These are phyloP conservation scores for Lactifluus pinguis DNA, from an alignment of 768 basidiomycete species.

Conservation along the genomic window DNA sequence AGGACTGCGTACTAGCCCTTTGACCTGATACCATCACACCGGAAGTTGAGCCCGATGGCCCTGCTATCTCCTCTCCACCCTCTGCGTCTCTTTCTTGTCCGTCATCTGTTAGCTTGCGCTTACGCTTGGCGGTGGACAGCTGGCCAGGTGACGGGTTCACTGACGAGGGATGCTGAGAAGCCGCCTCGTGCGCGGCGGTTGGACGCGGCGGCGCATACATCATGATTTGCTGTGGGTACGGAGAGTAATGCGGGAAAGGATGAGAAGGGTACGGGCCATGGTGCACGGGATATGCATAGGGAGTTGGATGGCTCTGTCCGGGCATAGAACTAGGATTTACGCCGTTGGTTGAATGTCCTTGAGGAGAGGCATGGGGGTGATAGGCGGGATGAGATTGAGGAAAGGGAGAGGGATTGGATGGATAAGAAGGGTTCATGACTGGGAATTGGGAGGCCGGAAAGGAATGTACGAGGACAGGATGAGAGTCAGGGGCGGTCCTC, in stretches of 20 bases:
- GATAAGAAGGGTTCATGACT: slow-evolving; percentile 67
- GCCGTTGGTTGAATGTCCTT: slow-evolving; percentile 30
- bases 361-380: slow-evolving; percentile 30
- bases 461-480: slow-evolving; percentile 37
- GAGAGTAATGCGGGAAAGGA: slow-evolving; percentile 39
- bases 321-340: slow-evolving; percentile 29
- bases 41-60: slow-evolving; percentile 40
- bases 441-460: slow-evolving; percentile 41
- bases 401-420: slow-evolving; percentile 48
- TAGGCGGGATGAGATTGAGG: slow-evolving; percentile 31
- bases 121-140: slow-evolving; percentile 43
- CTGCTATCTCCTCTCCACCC: slow-evolving; percentile 54
- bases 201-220: slow-evolving; percentile 48
- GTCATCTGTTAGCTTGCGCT: slow-evolving; percentile 38
- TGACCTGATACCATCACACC: slow-evolving; percentile 24
- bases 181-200: slow-evolving; percentile 27
- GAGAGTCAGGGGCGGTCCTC: slow-evolving; percentile 31
- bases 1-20: slow-evolving; percentile 18
- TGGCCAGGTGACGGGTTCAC: slow-evolving; percentile 24
- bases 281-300: slow-evolving; percentile 32
- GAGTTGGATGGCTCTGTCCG: slow-evolving; percentile 39
- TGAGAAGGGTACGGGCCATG: slow-evolving; percentile 32
- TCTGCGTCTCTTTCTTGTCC: slow-evolving; percentile 24
- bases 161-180: slow-evolving; percentile 27
- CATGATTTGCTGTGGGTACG: slow-evolving; percentile 48